Base-by-base conservation (phyloP, 495 filamentous ascomycete genomes). In the Parachaetomium inaequale region DNA sequence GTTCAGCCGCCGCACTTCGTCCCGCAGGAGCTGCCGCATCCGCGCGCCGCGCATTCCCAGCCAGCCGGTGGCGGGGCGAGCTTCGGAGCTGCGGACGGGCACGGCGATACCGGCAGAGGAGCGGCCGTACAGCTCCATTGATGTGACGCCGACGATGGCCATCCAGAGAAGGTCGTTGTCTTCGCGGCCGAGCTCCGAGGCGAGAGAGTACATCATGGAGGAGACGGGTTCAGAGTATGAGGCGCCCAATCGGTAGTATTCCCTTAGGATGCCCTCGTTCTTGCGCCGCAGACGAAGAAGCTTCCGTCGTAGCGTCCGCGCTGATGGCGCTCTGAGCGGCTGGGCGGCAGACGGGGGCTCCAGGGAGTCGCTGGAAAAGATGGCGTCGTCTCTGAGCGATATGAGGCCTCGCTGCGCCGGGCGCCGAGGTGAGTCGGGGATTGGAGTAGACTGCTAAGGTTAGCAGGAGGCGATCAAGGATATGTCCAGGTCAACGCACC, bases 161-260 rank as follows among this genome's bases (percentile, higher is more conserved):
- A 95, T 81, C 94, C 94, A 98, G 31, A 98, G 85, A 31, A 97
- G 78, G 67, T 98, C 92, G 67, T 98, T 98, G 69, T 98, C 93
- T 78, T 98, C 94, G 43, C 92, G 88, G 60, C 93, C 95, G 12
- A 98, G 84, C 66, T 97, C 94, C 2, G 92, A 96, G 19, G 93
- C 94, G 6, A 98, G 81, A 3, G 91, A 95, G 75, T 98, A 98
- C 62, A 98, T 78, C 69, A 98, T 84, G 1, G 91, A 92, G 0
- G 92, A 96, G 60, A 98, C 90, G 28, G 94, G 94, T 69, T 98
- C 95, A 3, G 92, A 92, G 70, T 96, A 96, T 23, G 92, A 93
- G 14, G 91, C 87, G 46, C 94, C 94, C 14, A 91, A 78, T 7
- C 85, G 80, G 73, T 97, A 96, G 75, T 98, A 98, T 49, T 79